phyloP scores from a whole-genome alignment of 345 rosid species.

The Citrus sp. region DNA sequence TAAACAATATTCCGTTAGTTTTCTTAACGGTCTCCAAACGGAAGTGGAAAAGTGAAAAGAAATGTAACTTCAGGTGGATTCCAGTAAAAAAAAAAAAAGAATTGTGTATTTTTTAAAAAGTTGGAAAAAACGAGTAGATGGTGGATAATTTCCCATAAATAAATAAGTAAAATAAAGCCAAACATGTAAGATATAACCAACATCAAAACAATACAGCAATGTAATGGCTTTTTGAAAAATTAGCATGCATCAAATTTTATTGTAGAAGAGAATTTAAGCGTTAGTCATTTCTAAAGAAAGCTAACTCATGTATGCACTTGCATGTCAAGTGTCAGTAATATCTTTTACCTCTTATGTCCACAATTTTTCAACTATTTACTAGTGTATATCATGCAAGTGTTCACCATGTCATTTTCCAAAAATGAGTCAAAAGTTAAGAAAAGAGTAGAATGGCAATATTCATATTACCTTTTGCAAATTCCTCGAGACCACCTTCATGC shows the following conservation, averaged over 20 bases:
- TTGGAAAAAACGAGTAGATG: too few relatives aligned
- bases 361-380: background rate
- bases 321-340: background rate
- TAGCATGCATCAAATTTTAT: background rate
- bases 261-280: background rate
- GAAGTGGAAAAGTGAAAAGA: too few relatives aligned
- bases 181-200: background rate
- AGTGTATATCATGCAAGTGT: background rate
- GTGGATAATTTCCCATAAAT: background rate
- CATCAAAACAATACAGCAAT: background rate
- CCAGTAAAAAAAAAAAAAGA: too few relatives aligned
- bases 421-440: background rate
- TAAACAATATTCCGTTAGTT: too few relatives aligned
- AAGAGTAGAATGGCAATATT: background rate
- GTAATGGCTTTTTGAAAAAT: background rate
- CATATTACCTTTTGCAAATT: slow-evolving; percentile 57
- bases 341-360: background rate
- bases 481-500: slow-evolving; percentile 68
- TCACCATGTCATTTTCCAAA: background rate
- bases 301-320: background rate
- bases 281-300: background rate
- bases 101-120: too few relatives aligned
- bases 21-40: too few relatives aligned
- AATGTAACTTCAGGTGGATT: too few relatives aligned
- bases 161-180: background rate